Base-by-base conservation (phyloP, 176 grass and related monocot species). In the Calamus simplicifolius region DNA sequence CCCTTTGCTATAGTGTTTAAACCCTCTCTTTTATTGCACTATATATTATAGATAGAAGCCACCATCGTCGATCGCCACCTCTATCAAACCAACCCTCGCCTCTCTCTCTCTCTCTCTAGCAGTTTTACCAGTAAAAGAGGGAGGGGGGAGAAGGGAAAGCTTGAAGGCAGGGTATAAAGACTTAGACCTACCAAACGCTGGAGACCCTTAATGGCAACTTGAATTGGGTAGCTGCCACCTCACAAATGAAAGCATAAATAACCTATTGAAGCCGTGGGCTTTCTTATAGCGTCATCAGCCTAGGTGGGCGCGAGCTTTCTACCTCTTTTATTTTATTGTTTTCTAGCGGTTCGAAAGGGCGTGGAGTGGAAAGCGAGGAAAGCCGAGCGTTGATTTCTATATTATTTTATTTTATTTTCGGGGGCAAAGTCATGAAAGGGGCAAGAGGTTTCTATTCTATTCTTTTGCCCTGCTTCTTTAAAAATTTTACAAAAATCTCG, bases 91-190 rank as follows among this genome's bases (percentile, higher is more conserved):
- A 51, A 58, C 61, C 58, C 54, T 30, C 13, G 38, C 17, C 50
- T 72, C 23, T 35, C 35, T 71, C 21, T 73, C 48, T 60, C 13
- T 67, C 60, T 73, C 61, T 80, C 56, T 67, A 54, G 35, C 35
- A 29, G 77, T 73, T 62, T 55, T 57, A 70, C 48, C 61, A 62
- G 59, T 81, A 75, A 69, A 58, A 72, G 18, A 18, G 35, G 63
- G 10, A 43, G 35, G 10, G 28, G 35, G 16, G 18, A 13, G 16
- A 19, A 16, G 19, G 25, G 5, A 51, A 4, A 13, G 19, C 17
- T 66, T 74, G 38, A 66, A 66, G 53, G 17, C 53, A 8, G n/a
- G 30, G 17, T 50, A 23, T 75, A 65, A 75, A 75, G 53, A 48
- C 62, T 66, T 59, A 23, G 72, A 75, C 72, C 72, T 59, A 75